phyloP scores from a whole-genome alignment of 495 filamentous ascomycete species.

The Jackrogersella multiformis region DNA sequence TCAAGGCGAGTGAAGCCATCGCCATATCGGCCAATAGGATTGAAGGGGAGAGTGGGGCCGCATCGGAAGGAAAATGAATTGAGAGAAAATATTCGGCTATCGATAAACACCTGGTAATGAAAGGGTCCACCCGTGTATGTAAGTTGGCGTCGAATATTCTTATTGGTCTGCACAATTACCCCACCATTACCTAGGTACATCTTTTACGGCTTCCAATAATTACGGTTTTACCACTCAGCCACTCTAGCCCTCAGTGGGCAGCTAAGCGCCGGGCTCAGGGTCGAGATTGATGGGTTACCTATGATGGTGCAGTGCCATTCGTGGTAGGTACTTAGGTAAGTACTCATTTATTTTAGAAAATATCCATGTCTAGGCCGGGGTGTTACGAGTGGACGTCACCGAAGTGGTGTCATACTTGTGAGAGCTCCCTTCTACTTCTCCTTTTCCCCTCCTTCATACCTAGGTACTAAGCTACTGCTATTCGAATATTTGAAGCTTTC shows the following conservation, averaged over 20 bases:
- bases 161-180: background rate
- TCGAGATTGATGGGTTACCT: background rate
- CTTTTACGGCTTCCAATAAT: conserved; percentile 1
- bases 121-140: background rate
- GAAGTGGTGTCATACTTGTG: conserved; percentile 8
- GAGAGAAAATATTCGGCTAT: conserved; percentile 23
- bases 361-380: conserved; percentile 1
- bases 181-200: background rate
- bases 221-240: no score
- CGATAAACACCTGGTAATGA: conserved; percentile 12
- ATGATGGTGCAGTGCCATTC: conserved; percentile 22
- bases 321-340: conserved; percentile 9
- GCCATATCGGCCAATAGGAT: conserved; percentile 3
- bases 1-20: conserved; percentile 22
- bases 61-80: conserved; percentile 11
- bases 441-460: conserved; percentile 6
- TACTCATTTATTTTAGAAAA: conserved; percentile 14
- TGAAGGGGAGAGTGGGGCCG: conserved; percentile 21
- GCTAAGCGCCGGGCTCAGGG: conserved; percentile 41
- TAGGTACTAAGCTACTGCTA: no score
- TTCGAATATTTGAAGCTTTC: conserved; percentile 17
- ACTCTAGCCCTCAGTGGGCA: conserved; percentile 41
- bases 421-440: conserved; percentile 11
- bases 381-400: conserved; percentile 18
- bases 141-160: background rate